Evolutionary conservation across 331 rosid genomes (phyloP).

Genomic region (Prunus yedoensis): DNA sequence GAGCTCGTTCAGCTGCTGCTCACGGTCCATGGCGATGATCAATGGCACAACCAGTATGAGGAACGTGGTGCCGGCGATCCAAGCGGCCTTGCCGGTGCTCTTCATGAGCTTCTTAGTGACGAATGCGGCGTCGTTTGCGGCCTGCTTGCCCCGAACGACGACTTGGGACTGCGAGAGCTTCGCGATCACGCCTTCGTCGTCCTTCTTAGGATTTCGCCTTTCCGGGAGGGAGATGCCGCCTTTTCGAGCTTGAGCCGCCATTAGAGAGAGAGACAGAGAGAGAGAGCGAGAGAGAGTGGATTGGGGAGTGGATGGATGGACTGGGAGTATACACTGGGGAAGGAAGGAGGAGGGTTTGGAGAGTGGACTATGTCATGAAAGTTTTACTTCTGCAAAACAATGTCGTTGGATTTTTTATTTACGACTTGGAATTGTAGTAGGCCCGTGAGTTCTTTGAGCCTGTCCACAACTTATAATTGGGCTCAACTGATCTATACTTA

Average conservation of each 20-base stretch:
- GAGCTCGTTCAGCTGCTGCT: constrained; percentile 85
- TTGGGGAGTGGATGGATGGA: background rate
- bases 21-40: constrained; percentile 97
- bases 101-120: constrained; percentile 66
- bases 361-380: background rate
- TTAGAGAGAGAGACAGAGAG: background rate
- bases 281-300: background rate
- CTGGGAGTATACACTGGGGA: background rate
- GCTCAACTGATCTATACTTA: too few relatives aligned
- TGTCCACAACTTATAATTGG: too few relatives aligned
- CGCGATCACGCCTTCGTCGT: constrained; percentile 32
- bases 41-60: constrained; percentile 79
- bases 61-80: constrained; percentile 94
- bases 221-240: constrained; percentile 87
- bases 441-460: too few relatives aligned
- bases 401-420: background rate
- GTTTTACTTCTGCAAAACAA: background rate
- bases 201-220: constrained; percentile 44
- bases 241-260: constrained; percentile 66
- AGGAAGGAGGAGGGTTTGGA: background rate
- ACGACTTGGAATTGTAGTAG: too few relatives aligned
- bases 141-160: constrained; percentile 57
- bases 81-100: constrained; percentile 95
- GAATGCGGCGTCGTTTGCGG: constrained; percentile 59
- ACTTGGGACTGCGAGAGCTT: constrained; percentile 56